These are phyloP conservation scores for Colletotrichum noveboracense DNA, from an alignment of 2,329 filamentous ascomycete genomes.

Conservation along the genomic window DNA sequence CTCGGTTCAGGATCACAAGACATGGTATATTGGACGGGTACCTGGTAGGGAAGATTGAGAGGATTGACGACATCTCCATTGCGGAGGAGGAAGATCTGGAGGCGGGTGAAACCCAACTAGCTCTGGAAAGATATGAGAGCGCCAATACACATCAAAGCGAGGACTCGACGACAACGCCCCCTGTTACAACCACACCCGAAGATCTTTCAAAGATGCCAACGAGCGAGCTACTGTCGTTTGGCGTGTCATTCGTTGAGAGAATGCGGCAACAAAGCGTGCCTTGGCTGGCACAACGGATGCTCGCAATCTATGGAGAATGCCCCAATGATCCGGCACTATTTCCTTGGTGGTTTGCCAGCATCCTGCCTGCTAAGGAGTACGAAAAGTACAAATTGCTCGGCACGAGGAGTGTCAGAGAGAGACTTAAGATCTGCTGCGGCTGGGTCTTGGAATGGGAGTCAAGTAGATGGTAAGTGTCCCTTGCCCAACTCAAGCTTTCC, in stretches of 20 bases:
- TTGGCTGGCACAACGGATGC: constrained; percentile 77
- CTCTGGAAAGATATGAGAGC: constrained; percentile 4
- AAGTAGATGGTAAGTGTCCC: constrained; percentile 68
- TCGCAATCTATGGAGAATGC: constrained; percentile 77
- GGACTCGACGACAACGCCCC: neutral
- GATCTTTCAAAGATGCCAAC: constrained; percentile 69
- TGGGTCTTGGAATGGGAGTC: constrained; percentile 80
- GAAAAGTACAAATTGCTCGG: constrained; percentile 81
- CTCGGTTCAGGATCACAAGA: constrained; percentile 74
- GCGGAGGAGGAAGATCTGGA: constrained; percentile 82
- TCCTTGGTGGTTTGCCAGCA: constrained; percentile 89
- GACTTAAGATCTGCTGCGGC: constrained; percentile 80
- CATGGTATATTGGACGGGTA: constrained; percentile 78
- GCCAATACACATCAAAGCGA: constrained; percentile 12
- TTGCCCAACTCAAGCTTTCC: neutral
- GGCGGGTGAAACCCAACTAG: constrained; percentile 62
- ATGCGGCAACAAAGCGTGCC: constrained; percentile 73
- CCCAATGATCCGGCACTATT: constrained; percentile 79
- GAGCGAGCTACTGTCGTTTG: constrained; percentile 68
- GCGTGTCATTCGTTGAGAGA: constrained; percentile 69
- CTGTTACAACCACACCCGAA: constrained; percentile 22
- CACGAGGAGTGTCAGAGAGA: constrained; percentile 77
- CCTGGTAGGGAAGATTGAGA: constrained; percentile 74
- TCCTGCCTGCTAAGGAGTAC: constrained; percentile 76
- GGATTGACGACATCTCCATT: constrained; percentile 81